Conservation (phyloP, 148 eudicot species). For the Fagopyrum tataricum region DNA sequence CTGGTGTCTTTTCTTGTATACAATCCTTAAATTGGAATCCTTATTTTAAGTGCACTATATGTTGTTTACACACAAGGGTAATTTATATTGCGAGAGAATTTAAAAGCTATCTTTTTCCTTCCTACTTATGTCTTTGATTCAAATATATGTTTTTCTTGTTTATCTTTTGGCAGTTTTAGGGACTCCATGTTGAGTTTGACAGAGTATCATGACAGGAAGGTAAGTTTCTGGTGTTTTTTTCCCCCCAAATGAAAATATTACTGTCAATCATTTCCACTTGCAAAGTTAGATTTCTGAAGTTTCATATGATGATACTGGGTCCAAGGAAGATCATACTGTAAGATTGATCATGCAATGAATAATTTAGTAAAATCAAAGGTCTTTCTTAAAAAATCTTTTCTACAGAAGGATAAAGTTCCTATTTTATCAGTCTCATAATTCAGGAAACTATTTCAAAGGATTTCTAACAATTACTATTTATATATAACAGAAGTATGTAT, state of each 20-base stretch:
- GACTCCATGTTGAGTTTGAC: slow-evolving; percentile 68
- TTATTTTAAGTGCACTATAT: not conserved
- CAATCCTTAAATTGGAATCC: not conserved
- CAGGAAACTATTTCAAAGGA: not conserved
- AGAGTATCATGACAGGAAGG: slow-evolving; percentile 82
- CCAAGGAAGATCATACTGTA: not conserved
- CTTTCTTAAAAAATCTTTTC: not conserved
- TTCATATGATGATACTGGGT: not conserved
- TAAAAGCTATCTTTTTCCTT: not conserved
- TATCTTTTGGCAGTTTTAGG: slow-evolving; percentile 52
- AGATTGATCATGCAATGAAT: not conserved
- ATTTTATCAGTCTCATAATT: not conserved
- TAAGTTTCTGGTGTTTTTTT: slow-evolving; percentile 20
- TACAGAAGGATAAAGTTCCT: not conserved
- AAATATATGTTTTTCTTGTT: slow-evolving; percentile 11
- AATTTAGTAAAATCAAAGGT: not conserved
- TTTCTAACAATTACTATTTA: not conserved
- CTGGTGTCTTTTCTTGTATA: too few species aligned
- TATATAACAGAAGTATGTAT: not conserved
- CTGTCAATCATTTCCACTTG: not conserved
- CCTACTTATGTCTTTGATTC: not conserved
- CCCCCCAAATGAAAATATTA: not conserved
- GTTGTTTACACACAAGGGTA: not conserved
- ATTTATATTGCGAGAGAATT: not conserved
- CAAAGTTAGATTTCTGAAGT: not conserved